Percentiles rank a stretch among this genome's conserved stretches.
phyloP scores from a whole-genome alignment of 2,329 filamentous ascomycete species.

The Rhynchosporium agropyri region DNA sequence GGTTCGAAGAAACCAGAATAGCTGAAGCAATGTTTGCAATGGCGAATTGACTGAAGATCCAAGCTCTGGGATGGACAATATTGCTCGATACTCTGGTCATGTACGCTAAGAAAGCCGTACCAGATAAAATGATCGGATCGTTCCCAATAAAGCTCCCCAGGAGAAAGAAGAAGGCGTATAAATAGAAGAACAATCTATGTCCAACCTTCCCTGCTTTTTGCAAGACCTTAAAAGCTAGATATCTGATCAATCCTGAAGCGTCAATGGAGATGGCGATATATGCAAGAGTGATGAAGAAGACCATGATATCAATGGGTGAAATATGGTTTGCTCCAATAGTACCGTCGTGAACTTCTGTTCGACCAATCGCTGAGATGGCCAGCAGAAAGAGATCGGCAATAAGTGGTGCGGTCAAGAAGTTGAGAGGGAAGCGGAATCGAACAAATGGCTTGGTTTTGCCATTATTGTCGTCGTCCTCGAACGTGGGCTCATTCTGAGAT shows the following conservation, averaged over 20 bases:
- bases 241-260: conserved; percentile 72
- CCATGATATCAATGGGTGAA: conserved; percentile 71
- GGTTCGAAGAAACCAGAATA: conserved; percentile 76
- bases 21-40: conserved; percentile 74
- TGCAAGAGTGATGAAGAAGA: conserved; percentile 72
- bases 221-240: conserved; percentile 69
- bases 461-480: conserved; percentile 31
- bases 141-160: conserved; percentile 72
- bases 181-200: conserved; percentile 69
- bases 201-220: conserved; percentile 69
- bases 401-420: conserved; percentile 71
- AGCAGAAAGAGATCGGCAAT: conserved; percentile 73
- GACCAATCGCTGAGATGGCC: conserved; percentile 68
- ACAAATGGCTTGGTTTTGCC: conserved; percentile 48
- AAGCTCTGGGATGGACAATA: conserved; percentile 69
- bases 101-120: conserved; percentile 74
- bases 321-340: conserved; percentile 68
- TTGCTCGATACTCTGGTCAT: conserved; percentile 75
- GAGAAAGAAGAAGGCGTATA: conserved; percentile 72
- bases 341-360: conserved; percentile 67
- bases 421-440: conserved; percentile 62
- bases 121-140: conserved; percentile 74
- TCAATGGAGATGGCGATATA: conserved; percentile 80
- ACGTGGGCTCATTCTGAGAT: conserved; percentile 33
- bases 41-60: conserved; percentile 74